These are phyloP conservation scores for Drosera capensis DNA, from an alignment of 148 eudicot species.

Conservation along the genomic window DNA sequence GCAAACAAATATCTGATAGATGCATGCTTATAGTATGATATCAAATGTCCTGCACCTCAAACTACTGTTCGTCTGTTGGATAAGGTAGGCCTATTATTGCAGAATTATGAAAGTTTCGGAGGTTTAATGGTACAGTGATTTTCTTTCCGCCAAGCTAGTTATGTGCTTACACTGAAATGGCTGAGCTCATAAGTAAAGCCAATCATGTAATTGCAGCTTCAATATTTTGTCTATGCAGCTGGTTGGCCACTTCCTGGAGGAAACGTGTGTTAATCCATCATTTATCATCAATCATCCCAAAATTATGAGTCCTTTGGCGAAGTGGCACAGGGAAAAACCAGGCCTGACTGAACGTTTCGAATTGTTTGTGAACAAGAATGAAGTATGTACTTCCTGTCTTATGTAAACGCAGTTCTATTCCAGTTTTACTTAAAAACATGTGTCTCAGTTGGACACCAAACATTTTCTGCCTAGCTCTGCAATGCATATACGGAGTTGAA, in stretches of 20 bases:
- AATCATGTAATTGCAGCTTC: no score
- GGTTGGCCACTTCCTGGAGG: constrained; percentile 94
- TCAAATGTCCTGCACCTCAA: constrained; percentile 87
- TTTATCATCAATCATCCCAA: constrained; percentile 88
- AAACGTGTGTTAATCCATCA: constrained; percentile 67
- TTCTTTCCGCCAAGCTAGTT: background rate
- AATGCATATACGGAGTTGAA: constrained; percentile 91
- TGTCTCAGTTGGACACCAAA: no score
- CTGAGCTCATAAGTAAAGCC: no score
- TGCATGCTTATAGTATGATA: constrained; percentile 57
- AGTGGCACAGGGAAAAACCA: constrained; percentile 88
- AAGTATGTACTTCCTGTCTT: constrained; percentile 23
- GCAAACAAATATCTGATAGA: constrained; percentile 53
- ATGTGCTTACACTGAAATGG: no score
- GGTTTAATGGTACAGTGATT: background rate
- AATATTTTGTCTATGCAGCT: no score
- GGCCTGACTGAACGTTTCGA: constrained; percentile 89
- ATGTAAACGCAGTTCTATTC: background rate
- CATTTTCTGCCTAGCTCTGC: constrained; percentile 37
- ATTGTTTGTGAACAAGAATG: constrained; percentile 81
- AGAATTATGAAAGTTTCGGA: background rate
- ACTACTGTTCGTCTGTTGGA: constrained; percentile 79
- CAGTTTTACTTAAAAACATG: background rate
- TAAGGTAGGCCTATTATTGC: constrained; percentile 30
- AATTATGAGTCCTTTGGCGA: constrained; percentile 93